These are phyloP conservation scores for Metschnikowia chrysomelidarum DNA, from an alignment of 805 yeast species.

Conservation along the genomic window DNA sequence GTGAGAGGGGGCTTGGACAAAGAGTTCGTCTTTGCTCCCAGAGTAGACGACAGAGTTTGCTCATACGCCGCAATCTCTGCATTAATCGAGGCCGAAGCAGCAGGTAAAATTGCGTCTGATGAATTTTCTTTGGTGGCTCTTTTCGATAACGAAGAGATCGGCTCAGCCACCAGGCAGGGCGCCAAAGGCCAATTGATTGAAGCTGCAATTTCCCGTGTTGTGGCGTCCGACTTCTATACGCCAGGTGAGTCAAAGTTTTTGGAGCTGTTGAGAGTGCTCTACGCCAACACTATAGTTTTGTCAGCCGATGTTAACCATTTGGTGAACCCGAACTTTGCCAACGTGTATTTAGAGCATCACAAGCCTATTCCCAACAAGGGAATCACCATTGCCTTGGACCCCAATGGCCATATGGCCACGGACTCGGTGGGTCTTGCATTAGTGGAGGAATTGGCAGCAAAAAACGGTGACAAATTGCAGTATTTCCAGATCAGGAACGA, in stretches of 20 bases:
- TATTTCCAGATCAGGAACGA: slow-evolving; percentile 86
- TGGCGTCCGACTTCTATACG: slow-evolving; percentile 29
- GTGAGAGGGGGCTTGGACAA: slow-evolving; percentile 71
- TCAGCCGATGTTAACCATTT: slow-evolving; percentile 87
- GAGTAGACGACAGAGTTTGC: slow-evolving; percentile 83
- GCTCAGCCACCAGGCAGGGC: slow-evolving; percentile 78
- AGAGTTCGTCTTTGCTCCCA: slow-evolving; percentile 78
- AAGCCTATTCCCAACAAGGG: slow-evolving; percentile 81
- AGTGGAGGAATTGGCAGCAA: slow-evolving; percentile 64
- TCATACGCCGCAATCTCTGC: slow-evolving; percentile 69
- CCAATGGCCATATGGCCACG: slow-evolving; percentile 83
- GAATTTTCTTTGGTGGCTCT: slow-evolving; percentile 59
- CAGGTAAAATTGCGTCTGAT: slow-evolving; percentile 24
- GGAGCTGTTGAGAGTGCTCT: slow-evolving; percentile 39
- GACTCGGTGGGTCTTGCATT: slow-evolving; percentile 72
- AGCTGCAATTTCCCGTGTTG: slow-evolving; percentile 56
- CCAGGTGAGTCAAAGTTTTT: slow-evolving; percentile 19
- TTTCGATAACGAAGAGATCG: slow-evolving; percentile 82
- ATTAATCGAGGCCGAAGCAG: slow-evolving; percentile 42
- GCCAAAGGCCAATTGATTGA: slow-evolving; percentile 77
- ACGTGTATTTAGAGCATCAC: slow-evolving; percentile 73
- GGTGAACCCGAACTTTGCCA: slow-evolving; percentile 71
- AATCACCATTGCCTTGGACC: slow-evolving; percentile 65
- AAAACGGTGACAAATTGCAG: slow-evolving; percentile 65
- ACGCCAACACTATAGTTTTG: slow-evolving; percentile 73